Evolutionary conservation across 768 basidiomycete genomes (phyloP), one percentile per base, ranked within the genome.

Genomic region (Cytidiella melzeri): DNA sequence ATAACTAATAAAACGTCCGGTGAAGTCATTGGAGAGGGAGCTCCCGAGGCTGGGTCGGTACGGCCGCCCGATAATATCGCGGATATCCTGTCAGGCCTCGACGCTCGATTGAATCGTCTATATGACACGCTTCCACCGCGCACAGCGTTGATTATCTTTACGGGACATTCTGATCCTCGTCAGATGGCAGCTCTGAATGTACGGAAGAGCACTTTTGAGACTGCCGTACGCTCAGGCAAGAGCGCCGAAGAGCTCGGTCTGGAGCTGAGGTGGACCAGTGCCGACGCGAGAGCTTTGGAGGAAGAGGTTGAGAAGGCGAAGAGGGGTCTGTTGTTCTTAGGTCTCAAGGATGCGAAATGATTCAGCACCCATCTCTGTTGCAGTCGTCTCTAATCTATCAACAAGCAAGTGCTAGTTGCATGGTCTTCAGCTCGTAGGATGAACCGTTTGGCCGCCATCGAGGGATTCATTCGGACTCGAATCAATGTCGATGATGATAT

Each of bases 141-240:
- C 19, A 91, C 93, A 0, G 92, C 92, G 0, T 64, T 97, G 19
- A 67, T 97, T 46, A 72, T 98, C 34, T 83, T 96, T 61, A 89
- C 87, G 0, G 93, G 94, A 1, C 92, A 97, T 60, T 82, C 83
- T 0, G 90, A 96, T 63, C 93, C 94, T 0, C 79, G 90, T 0
- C 70, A 65, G 5, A 92, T 95, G 90, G 72, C 85, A 3, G 64
- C 73, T 21, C 69, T 98, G 19, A 83, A 83, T 55, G 77, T 77
- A 4, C 74, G 83, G 43, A 87, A 91, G 66, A 67, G 64, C 3
- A 73, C 76, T 25, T 95, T 92, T 57, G 93, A 97, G 58, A 70
- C 59, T 20, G 79, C 77, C 13, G 65, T 86, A 45, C 73, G 75
- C 56, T 66, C 67, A 42, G 80, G 80, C 18, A 78, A 76, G 67